Conservation (phyloP, 1,284 basidiomycete species). For the Ceratobasidium sp. region DNA sequence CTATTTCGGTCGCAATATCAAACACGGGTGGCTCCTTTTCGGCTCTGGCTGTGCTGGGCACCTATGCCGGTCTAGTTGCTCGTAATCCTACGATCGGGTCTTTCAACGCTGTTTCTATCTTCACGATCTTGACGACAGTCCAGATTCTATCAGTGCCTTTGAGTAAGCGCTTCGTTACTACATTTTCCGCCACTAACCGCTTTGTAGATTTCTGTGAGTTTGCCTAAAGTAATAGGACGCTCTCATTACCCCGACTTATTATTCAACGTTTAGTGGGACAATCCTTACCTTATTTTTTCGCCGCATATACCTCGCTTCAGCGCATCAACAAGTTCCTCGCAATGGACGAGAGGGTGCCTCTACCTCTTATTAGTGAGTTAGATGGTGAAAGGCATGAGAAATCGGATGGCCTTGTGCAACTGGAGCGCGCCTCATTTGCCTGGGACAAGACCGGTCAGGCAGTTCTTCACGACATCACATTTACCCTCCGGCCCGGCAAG, state of each 20-base stretch:
- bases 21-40: slow-evolving; percentile 33
- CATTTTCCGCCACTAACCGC: neutral
- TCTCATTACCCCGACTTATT: neutral
- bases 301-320: slow-evolving; percentile 52
- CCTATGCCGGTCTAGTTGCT: slow-evolving; percentile 42
- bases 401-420: neutral
- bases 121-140: slow-evolving; percentile 46
- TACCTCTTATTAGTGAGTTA: slow-evolving; percentile 6
- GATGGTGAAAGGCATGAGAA: slow-evolving; percentile 1
- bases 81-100: neutral
- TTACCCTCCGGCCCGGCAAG: slow-evolving; percentile 44
- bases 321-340: slow-evolving; percentile 52
- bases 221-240: too few relatives aligned
- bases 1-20: slow-evolving; percentile 40
- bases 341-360: slow-evolving; percentile 44
- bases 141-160: slow-evolving; percentile 31
- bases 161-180: slow-evolving; percentile 8
- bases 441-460: slow-evolving; percentile 28
- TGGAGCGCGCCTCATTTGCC: slow-evolving; percentile 40
- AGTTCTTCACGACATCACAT: slow-evolving; percentile 46
- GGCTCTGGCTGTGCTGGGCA: slow-evolving; percentile 43
- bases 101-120: slow-evolving; percentile 40
- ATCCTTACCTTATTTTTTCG: slow-evolving; percentile 52
- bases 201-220: slow-evolving; percentile 25
- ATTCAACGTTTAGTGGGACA: slow-evolving; percentile 50